These are phyloP conservation scores for Saccharomyces hybrid DNA, from an alignment of 1,139 yeast genomes.

Conservation along the genomic window DNA sequence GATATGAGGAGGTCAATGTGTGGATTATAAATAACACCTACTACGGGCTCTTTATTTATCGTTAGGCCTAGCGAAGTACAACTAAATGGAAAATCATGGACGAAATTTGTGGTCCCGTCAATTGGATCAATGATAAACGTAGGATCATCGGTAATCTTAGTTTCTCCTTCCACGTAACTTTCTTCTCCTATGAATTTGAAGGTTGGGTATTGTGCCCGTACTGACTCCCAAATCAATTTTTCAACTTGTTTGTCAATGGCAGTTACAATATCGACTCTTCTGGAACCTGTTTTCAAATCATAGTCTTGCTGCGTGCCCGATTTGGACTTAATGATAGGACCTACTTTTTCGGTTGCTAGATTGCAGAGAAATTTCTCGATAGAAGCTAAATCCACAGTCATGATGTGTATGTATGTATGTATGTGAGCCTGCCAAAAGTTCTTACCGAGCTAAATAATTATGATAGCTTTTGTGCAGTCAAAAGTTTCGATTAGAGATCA, in stretches of 20 bases:
- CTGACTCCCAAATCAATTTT: constrained; percentile 37
- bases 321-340: constrained; percentile 42
- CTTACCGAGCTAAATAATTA: neutral
- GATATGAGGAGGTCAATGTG: constrained; percentile 42
- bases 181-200: constrained; percentile 55
- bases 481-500: neutral
- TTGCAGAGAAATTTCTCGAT: constrained; percentile 23
- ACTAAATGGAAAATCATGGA: constrained; percentile 51
- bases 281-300: constrained; percentile 42
- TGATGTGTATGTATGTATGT: neutral
- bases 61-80: constrained; percentile 55
- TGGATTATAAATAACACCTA: constrained; percentile 55
- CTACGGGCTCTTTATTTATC: constrained; percentile 41
- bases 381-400: constrained; percentile 18
- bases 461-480: neutral
- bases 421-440: neutral
- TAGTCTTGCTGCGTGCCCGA: constrained; percentile 46
- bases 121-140: constrained; percentile 57
- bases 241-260: constrained; percentile 53
- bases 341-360: constrained; percentile 30
- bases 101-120: constrained; percentile 56
- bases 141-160: constrained; percentile 43
- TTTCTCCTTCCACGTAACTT: constrained; percentile 43
- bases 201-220: constrained; percentile 38
- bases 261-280: constrained; percentile 51